Base-by-base conservation (phyloP, 768 basidiomycete genomes). In the Boletus bicolor region DNA sequence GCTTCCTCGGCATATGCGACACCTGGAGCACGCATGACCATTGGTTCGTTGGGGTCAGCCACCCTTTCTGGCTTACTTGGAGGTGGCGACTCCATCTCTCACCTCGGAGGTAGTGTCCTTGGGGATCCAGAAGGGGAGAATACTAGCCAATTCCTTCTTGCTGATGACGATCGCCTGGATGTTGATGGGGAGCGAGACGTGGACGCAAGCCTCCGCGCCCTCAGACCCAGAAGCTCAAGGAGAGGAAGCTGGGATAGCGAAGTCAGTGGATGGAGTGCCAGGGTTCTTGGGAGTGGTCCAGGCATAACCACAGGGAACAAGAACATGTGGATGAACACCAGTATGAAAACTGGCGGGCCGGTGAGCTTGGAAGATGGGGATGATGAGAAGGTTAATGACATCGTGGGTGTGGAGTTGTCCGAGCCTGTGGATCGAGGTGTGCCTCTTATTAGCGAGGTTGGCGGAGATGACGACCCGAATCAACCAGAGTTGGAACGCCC, bases 181-280 rank as follows among this genome's bases (percentile, higher is more conserved):
- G 71, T 57, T 9, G 75, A 76, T 19, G 73, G 67, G 7, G 76
- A 75, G 41, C 79, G 86, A 36, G 92, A 95, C 62, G 81, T 87
- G 17, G 88, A 91, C 61, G 94, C 94, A 1, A 93, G 91, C 64
- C 85, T 97, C 26, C 80, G 93, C 7, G 95, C 94, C n/a, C 74
- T 97, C 63, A 76, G 93, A 57, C 91, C 91, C 1, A 76, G 93
- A 54, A 91, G 90, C 72, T 91, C 90, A 9, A 79, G 93, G 63
- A 78, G 91, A 63, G 89, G 89, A 0, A 95, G 93, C 64, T 95
- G 93, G 90, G 95, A 91, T 63, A 94, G 93, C 64, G 89, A 88
- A 65, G 86, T 82, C 26, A 93, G 90, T 61, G 81, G 87, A 42
- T 95, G 92, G 92, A 93, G 91, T 68, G 91, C 93, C 7, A 76